Evolutionary conservation across 768 basidiomycete species (phyloP), one percentile per base, ranked within the genome.

Genomic region (Sistotremastrum niveocremeum): DNA sequence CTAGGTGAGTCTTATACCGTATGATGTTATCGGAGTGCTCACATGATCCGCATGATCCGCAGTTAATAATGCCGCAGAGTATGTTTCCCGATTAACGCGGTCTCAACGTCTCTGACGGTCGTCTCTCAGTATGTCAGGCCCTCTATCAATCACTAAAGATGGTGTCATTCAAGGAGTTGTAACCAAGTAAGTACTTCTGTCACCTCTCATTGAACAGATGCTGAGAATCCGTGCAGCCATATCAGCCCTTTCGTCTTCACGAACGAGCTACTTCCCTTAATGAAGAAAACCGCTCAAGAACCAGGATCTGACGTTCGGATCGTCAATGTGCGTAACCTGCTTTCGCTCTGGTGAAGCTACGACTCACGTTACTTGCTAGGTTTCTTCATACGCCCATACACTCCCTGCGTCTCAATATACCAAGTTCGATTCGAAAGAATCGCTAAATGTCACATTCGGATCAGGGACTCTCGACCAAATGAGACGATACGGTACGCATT

Each of bases 181-280:
- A 20, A 20, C 20, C 20, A 20, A 20, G 20, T 20, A 2, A 20
- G 20, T 20, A 20, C 20, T 2, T 20, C 20, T 2, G 20, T 40
- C 7, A 7, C 2, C 35, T 45, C 4, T 20, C 20, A 20, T 20
- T 2, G 1, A 20, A 20, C 2, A 20, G 20, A 20, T 2, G 1
- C 34, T 37, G 32, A 41, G 6, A 43, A 34, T 57, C 49, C 68
- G 64, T 29, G 52, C 58, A 60, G 74, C 59, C 62, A 74, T 62
- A 50, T 82, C 60, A 45, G 75, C 61, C 77, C 77, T 57, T 56
- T 76, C 46, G 66, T 72, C 8, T 69, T 81, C 50, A 79, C 76
- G 6, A 58, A 65, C 20, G 64, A 68, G 3, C 65, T 81, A 5
- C 63, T 79, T 35, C 74, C 79, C 2, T 54, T 79, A 2, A 53